phyloP scores from a whole-genome alignment of 345 rosid species.

The Eucalyptus virginea region DNA sequence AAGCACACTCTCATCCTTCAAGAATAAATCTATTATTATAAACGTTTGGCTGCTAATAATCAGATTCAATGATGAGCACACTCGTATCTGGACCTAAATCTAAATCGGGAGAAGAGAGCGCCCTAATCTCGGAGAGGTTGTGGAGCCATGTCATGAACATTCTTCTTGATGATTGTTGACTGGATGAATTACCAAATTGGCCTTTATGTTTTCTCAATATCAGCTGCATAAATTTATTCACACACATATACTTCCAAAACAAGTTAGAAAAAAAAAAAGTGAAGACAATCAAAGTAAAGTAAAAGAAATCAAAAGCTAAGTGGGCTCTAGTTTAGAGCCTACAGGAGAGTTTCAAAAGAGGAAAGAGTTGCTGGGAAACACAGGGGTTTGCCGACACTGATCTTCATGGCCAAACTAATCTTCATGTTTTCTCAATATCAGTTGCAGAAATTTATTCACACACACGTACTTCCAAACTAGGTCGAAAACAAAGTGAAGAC shows the following conservation, averaged over 20 bases:
- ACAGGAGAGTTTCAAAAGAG: neutral
- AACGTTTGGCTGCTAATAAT: neutral
- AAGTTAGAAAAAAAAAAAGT: too few relatives aligned
- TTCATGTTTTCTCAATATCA: too few relatives aligned
- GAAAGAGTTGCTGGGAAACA: neutral
- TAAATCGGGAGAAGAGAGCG: accelerated
- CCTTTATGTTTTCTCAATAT: too few relatives aligned
- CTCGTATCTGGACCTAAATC: neutral
- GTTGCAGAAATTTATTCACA: too few relatives aligned
- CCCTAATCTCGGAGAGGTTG: neutral
- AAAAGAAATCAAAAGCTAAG: neutral
- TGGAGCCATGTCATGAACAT: neutral
- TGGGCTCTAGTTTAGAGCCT: neutral
- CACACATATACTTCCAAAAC: neutral
- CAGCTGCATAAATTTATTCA: neutral
- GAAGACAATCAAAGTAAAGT: neutral
- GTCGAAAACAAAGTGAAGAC: too few relatives aligned
- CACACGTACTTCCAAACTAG: too few relatives aligned
- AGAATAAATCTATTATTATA: too few relatives aligned
- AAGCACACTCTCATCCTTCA: too few relatives aligned
- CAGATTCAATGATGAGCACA: neutral
- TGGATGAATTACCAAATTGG: neutral
- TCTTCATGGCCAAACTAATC: too few relatives aligned
- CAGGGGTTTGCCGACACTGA: neutral
- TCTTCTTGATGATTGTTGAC: neutral